Evolutionary conservation across 1,284 basidiomycete genomes (phyloP).

Genomic region (Puccinia coronata): DNA sequence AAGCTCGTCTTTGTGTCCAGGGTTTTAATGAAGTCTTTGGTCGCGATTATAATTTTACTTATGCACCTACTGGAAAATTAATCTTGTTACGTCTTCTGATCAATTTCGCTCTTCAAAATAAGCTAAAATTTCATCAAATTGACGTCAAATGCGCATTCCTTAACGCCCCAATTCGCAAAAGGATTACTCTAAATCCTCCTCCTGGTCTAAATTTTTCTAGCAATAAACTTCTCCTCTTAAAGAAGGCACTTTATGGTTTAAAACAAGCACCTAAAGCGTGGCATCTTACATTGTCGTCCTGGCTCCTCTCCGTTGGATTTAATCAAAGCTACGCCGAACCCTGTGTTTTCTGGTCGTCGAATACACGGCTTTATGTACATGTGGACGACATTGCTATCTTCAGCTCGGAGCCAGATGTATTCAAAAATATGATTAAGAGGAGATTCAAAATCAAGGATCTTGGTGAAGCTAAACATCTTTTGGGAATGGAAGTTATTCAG

Average conservation of each 20-base stretch:
- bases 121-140: slow-evolving; percentile 21
- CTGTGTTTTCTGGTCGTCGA: too few species aligned
- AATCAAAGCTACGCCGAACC: not conserved
- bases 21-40: too few species aligned
- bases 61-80: slow-evolving; percentile 14
- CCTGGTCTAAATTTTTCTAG: not conserved
- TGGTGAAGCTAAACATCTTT: not conserved
- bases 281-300: not conserved
- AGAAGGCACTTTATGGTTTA: slow-evolving; percentile 6
- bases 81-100: too few species aligned
- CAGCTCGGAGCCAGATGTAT: too few species aligned
- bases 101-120: not conserved
- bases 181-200: not conserved
- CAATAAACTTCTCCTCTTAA: not conserved
- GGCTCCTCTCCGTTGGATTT: slow-evolving; percentile 17
- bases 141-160: slow-evolving; percentile 24
- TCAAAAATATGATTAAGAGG: too few species aligned
- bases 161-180: not conserved
- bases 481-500: slow-evolving; percentile 3
- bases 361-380: slow-evolving; percentile 2
- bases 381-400: too few species aligned
- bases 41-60: slow-evolving; percentile 2
- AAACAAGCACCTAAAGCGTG: slow-evolving; percentile 23
- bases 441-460: too few species aligned
- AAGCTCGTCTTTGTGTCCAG: too few species aligned